Evolutionary conservation across 73 alveolate species (phyloP).

Genomic region (Paramecium octaurelia): DNA sequence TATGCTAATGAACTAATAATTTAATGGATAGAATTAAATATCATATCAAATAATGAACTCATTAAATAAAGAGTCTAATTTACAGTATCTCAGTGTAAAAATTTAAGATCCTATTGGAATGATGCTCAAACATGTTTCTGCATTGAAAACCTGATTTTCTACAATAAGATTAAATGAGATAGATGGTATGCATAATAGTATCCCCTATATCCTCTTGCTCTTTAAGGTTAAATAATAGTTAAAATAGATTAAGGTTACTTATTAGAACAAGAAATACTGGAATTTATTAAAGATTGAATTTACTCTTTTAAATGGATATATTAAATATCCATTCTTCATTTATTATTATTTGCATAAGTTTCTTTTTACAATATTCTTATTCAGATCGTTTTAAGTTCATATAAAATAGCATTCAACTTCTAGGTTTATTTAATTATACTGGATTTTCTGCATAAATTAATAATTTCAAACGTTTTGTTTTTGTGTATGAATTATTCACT

Average conservation of each 20-base stretch:
- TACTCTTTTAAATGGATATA: neutral
- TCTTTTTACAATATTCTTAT: neutral
- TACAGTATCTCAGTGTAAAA: no score
- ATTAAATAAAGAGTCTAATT: no score
- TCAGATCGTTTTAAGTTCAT: no score
- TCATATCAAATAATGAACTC: neutral
- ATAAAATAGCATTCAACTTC: no score
- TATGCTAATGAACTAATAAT: conserved; percentile 68
- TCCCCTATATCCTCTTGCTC: neutral
- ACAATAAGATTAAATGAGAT: neutral
- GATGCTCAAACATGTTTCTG: neutral
- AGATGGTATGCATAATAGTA: neutral
- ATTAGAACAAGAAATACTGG: neutral
- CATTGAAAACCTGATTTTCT: neutral
- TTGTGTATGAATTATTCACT: neutral
- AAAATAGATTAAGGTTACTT: neutral
- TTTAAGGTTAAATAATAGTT: neutral
- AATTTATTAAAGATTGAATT: no score
- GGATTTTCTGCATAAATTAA: no score
- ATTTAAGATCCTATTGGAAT: no score
- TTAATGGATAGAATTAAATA: conserved; percentile 55
- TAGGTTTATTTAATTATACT: no score
- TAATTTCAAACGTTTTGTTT: neutral
- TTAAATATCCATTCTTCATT: neutral
- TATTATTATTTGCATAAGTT: no score